phyloP scores from a whole-genome alignment of 2,329 filamentous ascomycete species.

The Hypocreales sp. region DNA sequence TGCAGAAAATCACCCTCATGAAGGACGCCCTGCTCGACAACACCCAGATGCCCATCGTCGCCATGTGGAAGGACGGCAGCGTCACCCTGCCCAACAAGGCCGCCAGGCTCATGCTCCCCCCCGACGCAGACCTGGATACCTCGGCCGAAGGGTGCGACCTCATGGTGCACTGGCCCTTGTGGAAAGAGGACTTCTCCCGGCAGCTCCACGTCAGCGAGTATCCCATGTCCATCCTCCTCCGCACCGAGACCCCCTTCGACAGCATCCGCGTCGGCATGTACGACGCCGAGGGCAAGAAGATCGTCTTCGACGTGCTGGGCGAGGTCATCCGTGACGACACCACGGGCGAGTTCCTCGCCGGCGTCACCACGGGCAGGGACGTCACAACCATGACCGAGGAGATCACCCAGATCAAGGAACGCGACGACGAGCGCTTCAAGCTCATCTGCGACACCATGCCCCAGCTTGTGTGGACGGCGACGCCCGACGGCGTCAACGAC shows the following conservation, averaged over 20 bases:
- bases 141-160: conserved; percentile 37
- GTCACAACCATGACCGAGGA: conserved; percentile 55
- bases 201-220: conserved; percentile 42
- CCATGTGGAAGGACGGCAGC: conserved; percentile 69
- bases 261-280: conserved; percentile 48
- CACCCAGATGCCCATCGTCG: conserved; percentile 57
- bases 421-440: conserved; percentile 60
- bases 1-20: conserved; percentile 59
- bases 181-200: conserved; percentile 49
- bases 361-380: conserved; percentile 56
- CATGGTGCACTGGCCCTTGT: conserved; percentile 44
- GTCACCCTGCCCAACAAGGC: conserved; percentile 61
- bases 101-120: conserved; percentile 33
- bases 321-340: conserved; percentile 51
- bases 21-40: conserved; percentile 67
- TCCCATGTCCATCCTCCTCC: conserved; percentile 49
- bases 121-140: conserved; percentile 22
- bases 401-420: conserved; percentile 52
- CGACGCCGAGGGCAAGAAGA: conserved; percentile 31
- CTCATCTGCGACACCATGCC: conserved; percentile 62
- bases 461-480: conserved; percentile 60
- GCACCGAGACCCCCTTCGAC: conserved; percentile 42
- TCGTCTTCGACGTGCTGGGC: conserved; percentile 50
- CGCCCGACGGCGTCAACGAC: conserved; percentile 48
- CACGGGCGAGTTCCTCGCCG: conserved; percentile 58